These are phyloP conservation scores for Aspergillus sp. DNA, from an alignment of 2,329 filamentous ascomycete genomes.

Conservation along the genomic window DNA sequence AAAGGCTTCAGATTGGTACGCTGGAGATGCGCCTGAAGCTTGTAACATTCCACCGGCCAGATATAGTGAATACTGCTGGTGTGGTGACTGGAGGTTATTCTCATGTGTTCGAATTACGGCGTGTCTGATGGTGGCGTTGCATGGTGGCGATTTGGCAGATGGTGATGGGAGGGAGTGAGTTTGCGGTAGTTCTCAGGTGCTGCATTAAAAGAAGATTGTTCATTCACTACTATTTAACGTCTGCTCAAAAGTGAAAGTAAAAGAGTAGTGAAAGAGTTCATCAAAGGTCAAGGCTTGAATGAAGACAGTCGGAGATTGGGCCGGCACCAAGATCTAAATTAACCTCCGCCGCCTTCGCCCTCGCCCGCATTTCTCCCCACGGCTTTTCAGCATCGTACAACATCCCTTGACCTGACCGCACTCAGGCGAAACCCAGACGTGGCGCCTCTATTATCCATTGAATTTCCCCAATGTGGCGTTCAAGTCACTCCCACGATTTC, in stretches of 20 bases:
- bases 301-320: not conserved
- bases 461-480: constrained; percentile 39
- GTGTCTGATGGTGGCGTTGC: not conserved
- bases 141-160: not conserved
- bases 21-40: constrained; percentile 30
- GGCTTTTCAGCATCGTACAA: constrained; percentile 12
- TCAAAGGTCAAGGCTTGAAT: not conserved
- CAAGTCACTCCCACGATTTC: constrained; percentile 35
- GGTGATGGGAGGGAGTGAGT: not conserved
- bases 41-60: constrained; percentile 32
- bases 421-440: constrained; percentile 10
- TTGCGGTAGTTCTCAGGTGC: not conserved
- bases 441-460: constrained; percentile 13
- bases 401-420: constrained; percentile 8
- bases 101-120: not conserved
- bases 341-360: constrained; percentile 13
- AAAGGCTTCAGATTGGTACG: constrained; percentile 43
- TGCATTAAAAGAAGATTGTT: not conserved
- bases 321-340: not conserved
- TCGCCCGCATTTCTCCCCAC: constrained; percentile 10
- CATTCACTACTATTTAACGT: not conserved
- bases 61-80: constrained; percentile 40
- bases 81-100: constrained; percentile 35
- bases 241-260: not conserved
- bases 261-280: not conserved